Percentiles rank a stretch among this genome's conserved stretches.
These are phyloP conservation scores for Escovopsis sp. DNA, from an alignment of 2,329 filamentous ascomycete genomes.

Conservation along the genomic window DNA sequence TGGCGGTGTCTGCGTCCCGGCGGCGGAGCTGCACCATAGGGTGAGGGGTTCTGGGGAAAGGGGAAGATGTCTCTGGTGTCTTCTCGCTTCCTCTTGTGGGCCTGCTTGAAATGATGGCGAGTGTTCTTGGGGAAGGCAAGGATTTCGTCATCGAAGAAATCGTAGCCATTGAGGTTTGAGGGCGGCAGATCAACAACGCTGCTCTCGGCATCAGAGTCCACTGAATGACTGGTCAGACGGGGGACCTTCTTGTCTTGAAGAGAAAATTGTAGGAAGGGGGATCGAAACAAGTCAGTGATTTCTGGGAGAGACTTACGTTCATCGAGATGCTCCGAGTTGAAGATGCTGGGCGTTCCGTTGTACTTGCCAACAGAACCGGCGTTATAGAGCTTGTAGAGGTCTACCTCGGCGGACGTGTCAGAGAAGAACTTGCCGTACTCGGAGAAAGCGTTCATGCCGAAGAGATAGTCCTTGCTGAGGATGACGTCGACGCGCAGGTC, in stretches of 20 bases:
- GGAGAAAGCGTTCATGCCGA: conserved; percentile 4
- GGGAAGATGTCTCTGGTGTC: neutral
- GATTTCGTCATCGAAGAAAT: neutral
- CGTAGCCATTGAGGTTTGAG: neutral
- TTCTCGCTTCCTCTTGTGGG: neutral
- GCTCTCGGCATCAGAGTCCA: too few species aligned
- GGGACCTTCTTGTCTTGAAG: too few species aligned
- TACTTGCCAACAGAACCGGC: neutral
- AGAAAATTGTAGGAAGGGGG: too few species aligned
- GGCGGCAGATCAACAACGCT: too few species aligned
- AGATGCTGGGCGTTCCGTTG: too few species aligned
- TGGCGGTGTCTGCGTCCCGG: too few species aligned
- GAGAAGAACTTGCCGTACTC: conserved; percentile 2
- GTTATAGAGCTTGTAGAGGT: neutral
- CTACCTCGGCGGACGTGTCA: neutral
- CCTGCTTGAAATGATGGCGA: neutral
- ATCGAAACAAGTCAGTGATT: too few species aligned
- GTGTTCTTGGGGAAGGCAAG: neutral
- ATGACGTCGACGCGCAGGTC: conserved; percentile 4
- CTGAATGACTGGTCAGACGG: too few species aligned
- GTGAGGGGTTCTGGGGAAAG: too few species aligned
- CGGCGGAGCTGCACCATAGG: too few species aligned
- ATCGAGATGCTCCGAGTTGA: too few species aligned
- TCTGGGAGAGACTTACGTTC: too few species aligned
- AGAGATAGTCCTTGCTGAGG: conserved; percentile 6